phyloP scores from a whole-genome alignment of 306 rosid species.

The Pyrus communis region DNA sequence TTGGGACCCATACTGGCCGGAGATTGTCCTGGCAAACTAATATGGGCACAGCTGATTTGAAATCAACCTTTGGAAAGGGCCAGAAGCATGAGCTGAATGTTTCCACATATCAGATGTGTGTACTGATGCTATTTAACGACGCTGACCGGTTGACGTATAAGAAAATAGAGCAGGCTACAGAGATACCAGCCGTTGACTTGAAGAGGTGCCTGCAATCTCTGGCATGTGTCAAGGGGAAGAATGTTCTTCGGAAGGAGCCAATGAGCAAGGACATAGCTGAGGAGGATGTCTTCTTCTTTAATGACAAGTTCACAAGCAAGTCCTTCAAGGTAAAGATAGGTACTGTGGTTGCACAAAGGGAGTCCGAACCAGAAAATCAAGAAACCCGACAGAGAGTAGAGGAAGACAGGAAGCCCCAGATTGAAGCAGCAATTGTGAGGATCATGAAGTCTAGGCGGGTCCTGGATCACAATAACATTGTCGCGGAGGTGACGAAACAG shows the following conservation, averaged over 20 bases:
- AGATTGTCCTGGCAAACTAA: constrained; percentile 82
- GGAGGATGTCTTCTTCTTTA: constrained; percentile 64
- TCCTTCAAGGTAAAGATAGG: constrained; percentile 75
- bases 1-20: constrained; percentile 68
- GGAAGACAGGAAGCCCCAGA: constrained; percentile 81
- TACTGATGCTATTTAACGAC: constrained; percentile 73
- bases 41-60: constrained; percentile 82
- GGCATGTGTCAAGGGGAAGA: constrained; percentile 79
- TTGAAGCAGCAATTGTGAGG: constrained; percentile 78
- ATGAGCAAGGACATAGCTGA: constrained; percentile 76
- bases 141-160: constrained; percentile 58
- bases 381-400: constrained; percentile 84
- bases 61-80: constrained; percentile 68
- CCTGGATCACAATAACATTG: constrained; percentile 71
- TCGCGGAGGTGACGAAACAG: constrained; percentile 76
- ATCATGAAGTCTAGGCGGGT: constrained; percentile 79
- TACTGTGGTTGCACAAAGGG: constrained; percentile 79
- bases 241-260: constrained; percentile 85
- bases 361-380: constrained; percentile 75
- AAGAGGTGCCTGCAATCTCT: constrained; percentile 81
- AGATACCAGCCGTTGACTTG: constrained; percentile 64
- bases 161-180: constrained; percentile 79
- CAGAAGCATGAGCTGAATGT: constrained; percentile 81
- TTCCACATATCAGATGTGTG: constrained; percentile 84
- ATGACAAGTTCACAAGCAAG: constrained; percentile 70